phyloP scores from a whole-genome alignment of 768 basidiomycete genomes.

The Hygrophorus russula region DNA sequence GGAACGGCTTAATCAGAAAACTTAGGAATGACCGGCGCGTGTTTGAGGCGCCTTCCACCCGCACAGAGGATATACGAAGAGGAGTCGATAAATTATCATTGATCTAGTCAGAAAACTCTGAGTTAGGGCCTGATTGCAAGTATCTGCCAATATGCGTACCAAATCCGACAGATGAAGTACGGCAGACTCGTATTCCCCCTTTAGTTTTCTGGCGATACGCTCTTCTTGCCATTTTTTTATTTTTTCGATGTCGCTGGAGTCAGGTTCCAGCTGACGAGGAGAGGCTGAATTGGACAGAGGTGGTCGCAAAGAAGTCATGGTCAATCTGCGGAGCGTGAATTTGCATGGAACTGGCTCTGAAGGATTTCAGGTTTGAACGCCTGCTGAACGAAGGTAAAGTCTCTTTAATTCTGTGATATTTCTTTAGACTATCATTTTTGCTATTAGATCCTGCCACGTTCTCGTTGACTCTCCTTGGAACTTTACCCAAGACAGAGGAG shows the following conservation, averaged over 20 bases:
- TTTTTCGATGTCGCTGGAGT: conserved; percentile 36
- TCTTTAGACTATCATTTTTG: neutral
- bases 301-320: conserved; percentile 20
- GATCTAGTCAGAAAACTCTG: conserved; percentile 33
- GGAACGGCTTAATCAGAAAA: conserved; percentile 63
- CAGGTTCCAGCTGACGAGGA: conserved; percentile 47
- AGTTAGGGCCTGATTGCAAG: neutral
- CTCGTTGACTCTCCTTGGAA: conserved; percentile 58
- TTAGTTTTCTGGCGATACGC: conserved; percentile 53
- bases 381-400: conserved; percentile 40
- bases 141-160: conserved; percentile 27
- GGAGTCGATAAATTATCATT: conserved; percentile 55
- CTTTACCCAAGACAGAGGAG: conserved; percentile 25
- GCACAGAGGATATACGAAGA: conserved; percentile 62
- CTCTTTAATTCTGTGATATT: neutral
- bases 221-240: conserved; percentile 64
- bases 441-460: conserved; percentile 46
- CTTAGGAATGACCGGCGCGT: conserved; percentile 76
- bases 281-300: conserved; percentile 45
- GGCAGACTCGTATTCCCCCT: conserved; percentile 70
- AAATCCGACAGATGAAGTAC: conserved; percentile 51
- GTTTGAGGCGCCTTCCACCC: conserved; percentile 62
- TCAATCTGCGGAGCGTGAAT: too few relatives aligned
- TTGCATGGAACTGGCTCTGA: too few relatives aligned
- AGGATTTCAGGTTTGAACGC: conserved; percentile 41